Percentiles rank a stretch among this genome's conserved stretches.
phyloP scores from a whole-genome alignment of 805 yeast genomes.

The Debaryomyces tyrocola region DNA sequence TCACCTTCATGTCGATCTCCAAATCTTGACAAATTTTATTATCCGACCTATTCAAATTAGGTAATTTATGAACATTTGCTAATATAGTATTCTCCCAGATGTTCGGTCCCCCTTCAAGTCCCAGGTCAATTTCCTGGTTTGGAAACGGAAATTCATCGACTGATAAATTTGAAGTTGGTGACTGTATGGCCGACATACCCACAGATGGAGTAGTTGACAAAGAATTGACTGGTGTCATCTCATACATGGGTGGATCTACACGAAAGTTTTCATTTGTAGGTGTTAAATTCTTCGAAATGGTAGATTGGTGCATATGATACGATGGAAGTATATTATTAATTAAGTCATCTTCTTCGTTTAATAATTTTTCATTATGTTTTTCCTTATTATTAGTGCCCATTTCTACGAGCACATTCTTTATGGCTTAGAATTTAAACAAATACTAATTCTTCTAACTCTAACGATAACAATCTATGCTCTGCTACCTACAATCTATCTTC shows the following conservation, averaged over 20 bases:
- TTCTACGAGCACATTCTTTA: neutral
- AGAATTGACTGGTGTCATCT: constrained; percentile 21
- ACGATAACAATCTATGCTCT: too few species aligned
- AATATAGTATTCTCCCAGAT: constrained; percentile 43
- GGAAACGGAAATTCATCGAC: constrained; percentile 18
- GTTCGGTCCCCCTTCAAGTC: constrained; percentile 23
- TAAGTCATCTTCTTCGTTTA: constrained; percentile 17
- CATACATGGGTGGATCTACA: constrained; percentile 42
- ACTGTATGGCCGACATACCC: constrained; percentile 8
- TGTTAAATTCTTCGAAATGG: constrained; percentile 36
- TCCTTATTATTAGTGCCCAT: neutral
- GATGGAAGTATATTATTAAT: constrained; percentile 41
- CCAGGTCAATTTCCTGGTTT: constrained; percentile 5
- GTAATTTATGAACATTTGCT: constrained; percentile 41
- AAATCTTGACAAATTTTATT: constrained; percentile 26
- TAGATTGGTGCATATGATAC: constrained; percentile 45
- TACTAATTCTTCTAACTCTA: neutral
- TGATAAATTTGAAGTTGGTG: constrained; percentile 5
- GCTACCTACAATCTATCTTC: too few species aligned
- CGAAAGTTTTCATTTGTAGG: constrained; percentile 39
- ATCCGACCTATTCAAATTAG: constrained; percentile 32
- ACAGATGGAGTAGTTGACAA: constrained; percentile 9
- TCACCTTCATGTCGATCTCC: constrained; percentile 34
- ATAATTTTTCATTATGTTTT: neutral
- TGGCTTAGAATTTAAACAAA: neutral